These are phyloP conservation scores for Talaromyces pinophilus DNA, from an alignment of 2,329 filamentous ascomycete genomes.

Conservation along the genomic window DNA sequence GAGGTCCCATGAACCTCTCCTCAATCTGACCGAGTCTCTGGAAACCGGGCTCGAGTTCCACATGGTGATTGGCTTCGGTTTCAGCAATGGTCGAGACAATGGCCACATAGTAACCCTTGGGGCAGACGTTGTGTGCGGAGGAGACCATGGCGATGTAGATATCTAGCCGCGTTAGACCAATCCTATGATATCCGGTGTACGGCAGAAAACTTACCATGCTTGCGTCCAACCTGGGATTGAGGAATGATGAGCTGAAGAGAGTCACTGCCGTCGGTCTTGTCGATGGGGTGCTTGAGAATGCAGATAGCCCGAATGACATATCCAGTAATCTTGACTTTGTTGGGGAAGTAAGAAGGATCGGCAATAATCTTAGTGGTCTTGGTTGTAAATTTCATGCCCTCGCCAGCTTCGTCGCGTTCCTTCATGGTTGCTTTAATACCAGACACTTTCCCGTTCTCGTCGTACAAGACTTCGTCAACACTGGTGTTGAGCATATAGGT, in stretches of 20 bases:
- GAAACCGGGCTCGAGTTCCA: slow-evolving; percentile 89
- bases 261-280: slow-evolving; percentile 84
- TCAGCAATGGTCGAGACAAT: slow-evolving; percentile 98
- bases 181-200: neutral
- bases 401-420: slow-evolving; percentile 71
- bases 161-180: slow-evolving; percentile 56
- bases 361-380: slow-evolving; percentile 95
- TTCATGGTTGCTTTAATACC: slow-evolving; percentile 98
- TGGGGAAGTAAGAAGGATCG: slow-evolving; percentile 94
- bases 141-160: slow-evolving; percentile 97
- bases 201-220: slow-evolving; percentile 70
- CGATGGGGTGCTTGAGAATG: slow-evolving; percentile 91
- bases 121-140: slow-evolving; percentile 95
- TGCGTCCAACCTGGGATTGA: slow-evolving; percentile 93
- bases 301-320: slow-evolving; percentile 96
- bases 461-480: slow-evolving; percentile 85
- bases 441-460: slow-evolving; percentile 73
- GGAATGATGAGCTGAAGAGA: slow-evolving; percentile 96
- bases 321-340: slow-evolving; percentile 82
- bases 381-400: slow-evolving; percentile 88
- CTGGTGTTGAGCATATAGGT: slow-evolving; percentile 99
- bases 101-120: slow-evolving; percentile 98
- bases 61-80: slow-evolving; percentile 85
- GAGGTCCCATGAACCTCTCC: slow-evolving; percentile 93
- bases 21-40: slow-evolving; percentile 91